Conservation (phyloP, 1,139 yeast species). For the Kodamaea anthophila region DNA sequence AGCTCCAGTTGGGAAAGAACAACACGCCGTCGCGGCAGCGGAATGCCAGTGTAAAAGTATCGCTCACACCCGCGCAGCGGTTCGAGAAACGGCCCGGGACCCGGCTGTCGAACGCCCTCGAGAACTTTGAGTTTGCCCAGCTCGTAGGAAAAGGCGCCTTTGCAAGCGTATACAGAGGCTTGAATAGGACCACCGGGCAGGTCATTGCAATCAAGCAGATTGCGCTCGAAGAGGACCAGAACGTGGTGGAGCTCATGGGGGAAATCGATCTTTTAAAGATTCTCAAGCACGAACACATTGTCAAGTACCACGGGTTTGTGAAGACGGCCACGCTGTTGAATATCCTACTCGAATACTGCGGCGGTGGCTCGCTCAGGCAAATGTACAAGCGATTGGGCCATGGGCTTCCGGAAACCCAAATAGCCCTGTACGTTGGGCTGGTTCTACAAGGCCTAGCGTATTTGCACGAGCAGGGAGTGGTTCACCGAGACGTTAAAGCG, state of each 20-base stretch:
- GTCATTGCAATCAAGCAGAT: constrained; percentile 86
- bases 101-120: constrained; percentile 38
- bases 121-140: constrained; percentile 53
- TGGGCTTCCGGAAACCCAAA: constrained; percentile 55
- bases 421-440: constrained; percentile 58
- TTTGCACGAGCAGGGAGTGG: constrained; percentile 65
- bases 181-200: constrained; percentile 57
- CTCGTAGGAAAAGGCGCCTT: constrained; percentile 75
- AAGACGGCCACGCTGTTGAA: constrained; percentile 61
- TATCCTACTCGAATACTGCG: constrained; percentile 70
- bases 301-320: constrained; percentile 84
- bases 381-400: constrained; percentile 51
- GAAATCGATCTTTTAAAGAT: constrained; percentile 82
- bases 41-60: constrained; percentile 35
- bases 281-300: constrained; percentile 78
- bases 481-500: constrained; percentile 75
- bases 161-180: constrained; percentile 67
- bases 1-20: no score
- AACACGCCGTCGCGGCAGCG: constrained; percentile 14
- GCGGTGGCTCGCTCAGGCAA: constrained; percentile 78
- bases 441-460: constrained; percentile 68
- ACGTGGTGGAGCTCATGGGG: constrained; percentile 55
- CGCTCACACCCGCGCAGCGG: constrained; percentile 51
- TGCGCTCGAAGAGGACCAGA: constrained; percentile 43
- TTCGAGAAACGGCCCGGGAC: constrained; percentile 38